These are phyloP conservation scores for Bocquillonia castaneifolia DNA, from an alignment of 441 rosid genomes.

Conservation along the genomic window DNA sequence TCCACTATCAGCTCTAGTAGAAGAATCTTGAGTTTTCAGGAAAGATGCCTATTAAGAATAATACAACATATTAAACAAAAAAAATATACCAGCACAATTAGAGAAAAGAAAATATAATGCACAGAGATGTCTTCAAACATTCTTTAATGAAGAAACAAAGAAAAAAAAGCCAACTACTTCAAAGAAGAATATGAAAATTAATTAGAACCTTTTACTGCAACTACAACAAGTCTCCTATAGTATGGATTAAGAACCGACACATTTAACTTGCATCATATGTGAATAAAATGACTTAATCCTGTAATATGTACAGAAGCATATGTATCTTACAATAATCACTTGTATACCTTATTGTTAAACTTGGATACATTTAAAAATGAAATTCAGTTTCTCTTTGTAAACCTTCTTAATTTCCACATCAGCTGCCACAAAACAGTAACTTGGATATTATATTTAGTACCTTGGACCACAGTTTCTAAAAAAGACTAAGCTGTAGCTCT, in stretches of 20 bases:
- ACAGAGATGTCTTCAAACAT: background rate
- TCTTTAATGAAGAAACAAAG: constrained; percentile 1
- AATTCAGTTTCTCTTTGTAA: background rate
- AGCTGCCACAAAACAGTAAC: background rate
- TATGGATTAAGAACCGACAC: background rate
- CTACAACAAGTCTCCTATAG: background rate
- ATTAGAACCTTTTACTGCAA: background rate
- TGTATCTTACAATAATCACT: background rate
- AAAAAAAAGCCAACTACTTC: background rate
- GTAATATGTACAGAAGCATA: background rate
- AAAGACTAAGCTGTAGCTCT: background rate
- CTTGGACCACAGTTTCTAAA: background rate
- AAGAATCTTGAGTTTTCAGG: constrained; percentile 50
- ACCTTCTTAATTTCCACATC: background rate
- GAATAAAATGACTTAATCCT: background rate
- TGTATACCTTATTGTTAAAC: background rate
- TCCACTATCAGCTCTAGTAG: constrained; percentile 50
- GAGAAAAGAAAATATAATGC: background rate
- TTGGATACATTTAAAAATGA: no score
- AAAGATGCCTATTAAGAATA: constrained; percentile 51
- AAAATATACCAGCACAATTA: background rate
- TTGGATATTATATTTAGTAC: background rate
- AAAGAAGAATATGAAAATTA: background rate
- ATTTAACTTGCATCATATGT: background rate
- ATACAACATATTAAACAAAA: constrained; percentile 17